A percentile compares a stretch with the other conserved stretches of the same genome.
Evolutionary conservation across 202 grass and related monocot species (phyloP).

Genomic region (Zoysia matrella): DNA sequence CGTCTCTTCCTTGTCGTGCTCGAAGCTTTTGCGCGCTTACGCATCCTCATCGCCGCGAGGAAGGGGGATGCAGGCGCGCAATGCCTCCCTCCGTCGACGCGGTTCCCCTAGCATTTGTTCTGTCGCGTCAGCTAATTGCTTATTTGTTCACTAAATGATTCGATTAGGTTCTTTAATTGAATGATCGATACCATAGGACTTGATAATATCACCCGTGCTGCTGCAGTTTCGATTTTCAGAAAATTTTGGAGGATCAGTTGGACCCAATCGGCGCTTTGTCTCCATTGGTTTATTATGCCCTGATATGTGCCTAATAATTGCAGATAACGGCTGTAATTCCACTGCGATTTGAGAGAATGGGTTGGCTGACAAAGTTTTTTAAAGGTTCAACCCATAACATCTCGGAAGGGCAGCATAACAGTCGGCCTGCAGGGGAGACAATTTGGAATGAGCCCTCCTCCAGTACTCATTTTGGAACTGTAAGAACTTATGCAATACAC

Average conservation of each 20-base stretch:
- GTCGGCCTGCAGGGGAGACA: conserved; percentile 46
- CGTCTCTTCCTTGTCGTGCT: not conserved
- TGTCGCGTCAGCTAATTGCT: not conserved
- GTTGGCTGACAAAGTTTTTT: conserved; percentile 96
- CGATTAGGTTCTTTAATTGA: not conserved
- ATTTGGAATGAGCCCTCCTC: conserved; percentile 58
- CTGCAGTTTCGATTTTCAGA: not conserved
- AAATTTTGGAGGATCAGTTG: not conserved
- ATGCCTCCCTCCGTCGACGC: not conserved
- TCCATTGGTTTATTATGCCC: not conserved
- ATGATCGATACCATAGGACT: not conserved
- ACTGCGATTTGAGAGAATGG: conserved; percentile 55
- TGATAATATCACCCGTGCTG: not conserved
- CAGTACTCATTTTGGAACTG: conserved; percentile 43
- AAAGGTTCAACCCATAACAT: conserved; percentile 91
- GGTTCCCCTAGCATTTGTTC: not conserved
- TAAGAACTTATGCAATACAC: conserved; percentile 28
- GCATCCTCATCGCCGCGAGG: not conserved
- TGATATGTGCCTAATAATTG: conserved; percentile 25
- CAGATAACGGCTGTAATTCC: conserved; percentile 37
- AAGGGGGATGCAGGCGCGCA: not conserved
- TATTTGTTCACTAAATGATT: not conserved
- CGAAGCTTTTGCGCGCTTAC: not conserved
- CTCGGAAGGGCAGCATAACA: conserved; percentile 68
- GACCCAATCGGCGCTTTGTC: not conserved